Percentiles rank a stretch among this genome's conserved stretches.
phyloP scores from a whole-genome alignment of 1,139 yeast species.

The Barnettozyma hawaiiensis region DNA sequence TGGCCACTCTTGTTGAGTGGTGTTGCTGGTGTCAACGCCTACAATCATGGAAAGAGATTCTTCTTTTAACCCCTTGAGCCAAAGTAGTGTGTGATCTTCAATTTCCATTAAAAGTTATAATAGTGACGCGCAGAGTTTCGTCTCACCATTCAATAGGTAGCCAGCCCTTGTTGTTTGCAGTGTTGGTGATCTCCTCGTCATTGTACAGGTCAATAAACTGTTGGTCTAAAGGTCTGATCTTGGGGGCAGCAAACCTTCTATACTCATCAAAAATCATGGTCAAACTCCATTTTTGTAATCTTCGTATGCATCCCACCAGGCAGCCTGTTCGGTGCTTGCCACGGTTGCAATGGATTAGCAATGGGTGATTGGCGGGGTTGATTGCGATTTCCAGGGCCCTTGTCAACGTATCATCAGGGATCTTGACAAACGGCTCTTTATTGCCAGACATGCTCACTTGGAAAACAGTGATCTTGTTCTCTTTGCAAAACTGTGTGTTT shows the following conservation, averaged over 20 bases:
- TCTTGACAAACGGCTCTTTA: constrained; percentile 87
- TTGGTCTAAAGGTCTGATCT: constrained; percentile 91
- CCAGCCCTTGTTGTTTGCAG: constrained; percentile 49
- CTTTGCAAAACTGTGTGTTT: constrained; percentile 56
- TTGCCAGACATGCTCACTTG: constrained; percentile 95
- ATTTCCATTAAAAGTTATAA: not conserved
- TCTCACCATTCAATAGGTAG: constrained; percentile 65
- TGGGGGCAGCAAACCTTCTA: constrained; percentile 89
- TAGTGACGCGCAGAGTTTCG: not conserved
- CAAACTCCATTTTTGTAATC: constrained; percentile 86
- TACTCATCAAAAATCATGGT: constrained; percentile 94
- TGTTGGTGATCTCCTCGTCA: constrained; percentile 49
- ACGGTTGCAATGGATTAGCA: constrained; percentile 88
- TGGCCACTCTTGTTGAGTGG: constrained; percentile 59
- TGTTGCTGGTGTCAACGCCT: constrained; percentile 58
- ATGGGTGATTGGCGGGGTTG: constrained; percentile 83
- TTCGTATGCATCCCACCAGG: constrained; percentile 82
- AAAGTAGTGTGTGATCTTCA: not conserved
- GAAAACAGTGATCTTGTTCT: constrained; percentile 60
- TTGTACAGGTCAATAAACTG: constrained; percentile 89
- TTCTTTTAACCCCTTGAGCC: constrained; percentile 20
- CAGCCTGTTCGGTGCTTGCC: constrained; percentile 98
- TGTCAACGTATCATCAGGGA: constrained; percentile 71
- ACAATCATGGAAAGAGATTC: constrained; percentile 65
- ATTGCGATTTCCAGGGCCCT: constrained; percentile 77